These are phyloP conservation scores for Blastocystis sp. DNA, from an alignment of 352 stramenopile species.

Conservation along the genomic window DNA sequence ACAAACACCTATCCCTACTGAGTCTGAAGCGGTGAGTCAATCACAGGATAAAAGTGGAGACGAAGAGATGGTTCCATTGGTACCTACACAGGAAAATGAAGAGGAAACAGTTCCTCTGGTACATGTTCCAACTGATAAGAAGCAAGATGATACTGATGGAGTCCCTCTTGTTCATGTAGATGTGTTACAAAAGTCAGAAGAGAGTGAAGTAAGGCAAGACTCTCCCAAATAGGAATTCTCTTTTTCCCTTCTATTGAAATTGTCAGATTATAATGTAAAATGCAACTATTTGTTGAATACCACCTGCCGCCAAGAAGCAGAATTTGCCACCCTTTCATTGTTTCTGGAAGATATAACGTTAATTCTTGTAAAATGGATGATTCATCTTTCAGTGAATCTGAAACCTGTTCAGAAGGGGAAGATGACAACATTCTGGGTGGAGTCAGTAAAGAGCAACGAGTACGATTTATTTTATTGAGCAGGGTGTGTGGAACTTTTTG, in stretches of 20 bases:
- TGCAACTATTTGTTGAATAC: not conserved
- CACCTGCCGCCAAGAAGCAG: no score
- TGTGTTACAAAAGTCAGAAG: not conserved
- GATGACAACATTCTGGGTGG: not conserved
- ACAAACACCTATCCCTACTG: no score
- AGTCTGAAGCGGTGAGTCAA: not conserved
- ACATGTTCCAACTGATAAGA: not conserved
- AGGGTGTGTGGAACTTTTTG: not conserved
- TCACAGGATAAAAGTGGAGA: not conserved
- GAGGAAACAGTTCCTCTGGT: conserved; percentile 48
- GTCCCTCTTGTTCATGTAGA: not conserved
- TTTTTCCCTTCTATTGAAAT: conserved; percentile 27
- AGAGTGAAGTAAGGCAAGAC: no score
- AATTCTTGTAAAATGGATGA: no score
- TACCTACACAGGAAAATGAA: conserved; percentile 3
- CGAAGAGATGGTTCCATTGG: not conserved
- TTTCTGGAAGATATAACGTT: no score
- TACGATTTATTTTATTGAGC: not conserved
- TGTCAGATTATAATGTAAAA: not conserved
- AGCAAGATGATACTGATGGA: not conserved
- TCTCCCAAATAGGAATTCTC: no score
- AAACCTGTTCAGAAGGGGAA: conserved; percentile 1
- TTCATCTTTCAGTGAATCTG: no score
- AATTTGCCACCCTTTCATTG: no score
- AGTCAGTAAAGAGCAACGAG: conserved; percentile 35